These are phyloP conservation scores for Inga laurina DNA, from an alignment of 306 rosid species.

Conservation along the genomic window DNA sequence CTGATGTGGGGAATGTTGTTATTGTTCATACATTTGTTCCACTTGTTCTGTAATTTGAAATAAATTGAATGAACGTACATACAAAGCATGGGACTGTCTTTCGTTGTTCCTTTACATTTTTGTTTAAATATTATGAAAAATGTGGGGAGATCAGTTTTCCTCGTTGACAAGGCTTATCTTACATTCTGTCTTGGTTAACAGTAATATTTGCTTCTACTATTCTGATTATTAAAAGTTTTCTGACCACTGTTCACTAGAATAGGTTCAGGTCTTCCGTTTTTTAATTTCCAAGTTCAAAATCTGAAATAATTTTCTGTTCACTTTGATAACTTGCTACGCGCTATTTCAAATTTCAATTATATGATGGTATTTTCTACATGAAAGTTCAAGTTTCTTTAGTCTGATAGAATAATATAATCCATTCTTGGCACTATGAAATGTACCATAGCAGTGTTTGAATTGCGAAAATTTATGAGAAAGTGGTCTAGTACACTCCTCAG, in stretches of 20 bases:
- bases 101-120: neutral
- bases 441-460: neutral
- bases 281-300: neutral
- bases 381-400: neutral
- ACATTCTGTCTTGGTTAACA: neutral
- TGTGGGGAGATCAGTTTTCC: conserved; percentile 13
- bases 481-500: neutral
- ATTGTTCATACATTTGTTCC: neutral
- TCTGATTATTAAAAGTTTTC: conserved; percentile 1
- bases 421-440: neutral
- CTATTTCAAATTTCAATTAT: neutral
- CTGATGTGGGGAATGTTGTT: neutral
- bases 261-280: neutral
- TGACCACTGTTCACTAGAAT: neutral
- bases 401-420: neutral
- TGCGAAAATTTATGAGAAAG: neutral
- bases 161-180: neutral
- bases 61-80: conserved; percentile 4
- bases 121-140: neutral
- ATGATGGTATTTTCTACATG: neutral
- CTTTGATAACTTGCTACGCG: neutral
- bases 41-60: neutral
- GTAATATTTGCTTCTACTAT: neutral
- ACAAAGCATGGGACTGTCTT: neutral
- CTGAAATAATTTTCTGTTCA: neutral